Evolutionary conservation across 1,284 basidiomycete genomes (phyloP).

Genomic region (Agaricales sp.): DNA sequence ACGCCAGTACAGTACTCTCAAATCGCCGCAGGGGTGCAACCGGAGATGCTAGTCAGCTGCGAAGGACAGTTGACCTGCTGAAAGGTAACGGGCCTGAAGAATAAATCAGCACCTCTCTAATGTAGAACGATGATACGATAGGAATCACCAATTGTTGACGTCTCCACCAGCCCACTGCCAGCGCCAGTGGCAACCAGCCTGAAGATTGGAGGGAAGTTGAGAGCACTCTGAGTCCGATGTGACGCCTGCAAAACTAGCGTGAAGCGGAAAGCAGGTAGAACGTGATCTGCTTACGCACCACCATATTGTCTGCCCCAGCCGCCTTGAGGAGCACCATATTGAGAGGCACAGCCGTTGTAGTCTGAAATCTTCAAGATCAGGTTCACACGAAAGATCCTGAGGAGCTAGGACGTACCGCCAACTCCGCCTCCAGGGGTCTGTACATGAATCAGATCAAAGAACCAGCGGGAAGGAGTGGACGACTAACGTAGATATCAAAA

Average conservation of each 20-base stretch:
- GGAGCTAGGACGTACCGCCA: neutral
- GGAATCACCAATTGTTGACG: no score
- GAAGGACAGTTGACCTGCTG: no score
- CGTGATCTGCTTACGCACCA: neutral
- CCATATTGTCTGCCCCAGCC: neutral
- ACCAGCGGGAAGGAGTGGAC: neutral
- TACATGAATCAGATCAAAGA: neutral
- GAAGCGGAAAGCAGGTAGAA: neutral
- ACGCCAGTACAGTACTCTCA: no score
- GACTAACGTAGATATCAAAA: neutral
- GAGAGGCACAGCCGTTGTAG: neutral
- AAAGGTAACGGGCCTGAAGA: no score
- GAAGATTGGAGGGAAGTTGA: no score
- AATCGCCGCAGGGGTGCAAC: no score
- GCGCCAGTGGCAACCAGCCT: no score
- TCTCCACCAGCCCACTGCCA: no score
- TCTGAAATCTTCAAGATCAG: no score
- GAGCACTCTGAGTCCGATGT: neutral
- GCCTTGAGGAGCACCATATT: neutral
- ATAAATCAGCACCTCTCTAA: no score
- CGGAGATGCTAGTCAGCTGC: no score
- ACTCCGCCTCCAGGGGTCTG: neutral
- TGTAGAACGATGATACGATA: no score
- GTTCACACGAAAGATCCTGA: neutral
- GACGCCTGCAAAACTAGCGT: neutral